Evolutionary conservation across 495 filamentous ascomycete genomes (phyloP).

Genomic region (Cercophora scortea): DNA sequence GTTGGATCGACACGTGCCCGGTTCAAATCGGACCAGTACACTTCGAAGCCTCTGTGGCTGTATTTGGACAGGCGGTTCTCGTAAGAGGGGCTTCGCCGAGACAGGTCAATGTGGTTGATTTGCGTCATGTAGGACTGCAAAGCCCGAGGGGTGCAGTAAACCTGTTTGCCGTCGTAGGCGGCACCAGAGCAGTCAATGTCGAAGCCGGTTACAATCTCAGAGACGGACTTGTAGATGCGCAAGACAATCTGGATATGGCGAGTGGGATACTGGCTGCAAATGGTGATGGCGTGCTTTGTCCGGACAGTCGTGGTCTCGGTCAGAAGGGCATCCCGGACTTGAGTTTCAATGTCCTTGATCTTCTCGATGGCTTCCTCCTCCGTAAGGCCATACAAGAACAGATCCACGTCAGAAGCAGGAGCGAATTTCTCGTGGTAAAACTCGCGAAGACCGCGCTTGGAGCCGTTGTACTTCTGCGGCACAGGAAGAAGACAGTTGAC

Average conservation of each 20-base stretch:
- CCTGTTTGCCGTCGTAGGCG: slow-evolving; percentile 70
- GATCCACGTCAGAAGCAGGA: slow-evolving; percentile 76
- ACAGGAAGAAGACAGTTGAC: slow-evolving; percentile 67
- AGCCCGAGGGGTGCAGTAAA: slow-evolving; percentile 63
- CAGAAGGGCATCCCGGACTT: slow-evolving; percentile 62
- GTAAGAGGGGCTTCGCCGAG: slow-evolving; percentile 72
- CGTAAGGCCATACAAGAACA: slow-evolving; percentile 72
- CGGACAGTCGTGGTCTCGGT: slow-evolving; percentile 68
- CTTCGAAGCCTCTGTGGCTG: slow-evolving; percentile 72
- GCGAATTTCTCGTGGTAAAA: slow-evolving; percentile 75
- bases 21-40: slow-evolving; percentile 67
- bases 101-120: slow-evolving; percentile 70
- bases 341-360: slow-evolving; percentile 68
- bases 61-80: slow-evolving; percentile 87
- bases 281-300: slow-evolving; percentile 79
- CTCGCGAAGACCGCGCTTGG: slow-evolving; percentile 58
- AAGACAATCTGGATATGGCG: slow-evolving; percentile 78
- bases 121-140: slow-evolving; percentile 72
- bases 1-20: slow-evolving; percentile 69
- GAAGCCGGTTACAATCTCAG: slow-evolving; percentile 77
- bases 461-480: slow-evolving; percentile 51
- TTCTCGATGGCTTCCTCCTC: slow-evolving; percentile 70
- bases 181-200: slow-evolving; percentile 78
- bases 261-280: slow-evolving; percentile 69
- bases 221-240: slow-evolving; percentile 70